Evolutionary conservation across 129 eudicot genomes (phyloP).

Genomic region (Centella asiatica): DNA sequence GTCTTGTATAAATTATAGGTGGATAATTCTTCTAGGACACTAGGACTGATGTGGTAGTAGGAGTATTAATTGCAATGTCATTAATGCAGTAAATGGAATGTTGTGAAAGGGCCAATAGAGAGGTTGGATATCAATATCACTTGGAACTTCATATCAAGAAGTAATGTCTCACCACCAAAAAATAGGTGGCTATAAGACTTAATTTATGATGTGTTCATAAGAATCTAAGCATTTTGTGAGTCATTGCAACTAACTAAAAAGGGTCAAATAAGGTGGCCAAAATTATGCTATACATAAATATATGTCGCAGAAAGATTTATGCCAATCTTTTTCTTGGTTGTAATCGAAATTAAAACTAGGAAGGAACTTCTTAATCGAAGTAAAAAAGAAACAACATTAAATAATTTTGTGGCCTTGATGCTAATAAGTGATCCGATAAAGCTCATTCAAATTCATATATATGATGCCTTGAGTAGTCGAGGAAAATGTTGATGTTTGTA

Average conservation of each 20-base stretch:
- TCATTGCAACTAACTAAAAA: neutral
- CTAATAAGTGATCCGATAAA: too few species aligned
- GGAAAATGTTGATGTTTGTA: too few species aligned
- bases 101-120: conserved; percentile 1
- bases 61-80: neutral
- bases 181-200: neutral
- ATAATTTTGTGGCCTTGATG: neutral
- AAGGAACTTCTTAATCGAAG: neutral
- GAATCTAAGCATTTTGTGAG: neutral
- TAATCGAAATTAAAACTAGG: neutral
- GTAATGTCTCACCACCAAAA: neutral
- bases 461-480: too few species aligned
- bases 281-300: too few species aligned
- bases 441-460: too few species aligned
- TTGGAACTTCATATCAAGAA: neutral
- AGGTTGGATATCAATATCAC: conserved; percentile 8
- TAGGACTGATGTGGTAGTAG: neutral
- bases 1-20: neutral
- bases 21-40: neutral
- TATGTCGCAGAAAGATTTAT: too few species aligned
- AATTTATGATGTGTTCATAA: too few species aligned
- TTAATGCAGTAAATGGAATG: conserved; percentile 1
- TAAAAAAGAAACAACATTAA: too few species aligned
- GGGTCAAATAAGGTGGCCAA: neutral
- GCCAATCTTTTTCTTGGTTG: neutral